Percentiles rank a stretch among this genome's conserved stretches.
Conservation (phyloP, 192 early-diverging fungal genomes). For the Coemansia sp. region DNA sequence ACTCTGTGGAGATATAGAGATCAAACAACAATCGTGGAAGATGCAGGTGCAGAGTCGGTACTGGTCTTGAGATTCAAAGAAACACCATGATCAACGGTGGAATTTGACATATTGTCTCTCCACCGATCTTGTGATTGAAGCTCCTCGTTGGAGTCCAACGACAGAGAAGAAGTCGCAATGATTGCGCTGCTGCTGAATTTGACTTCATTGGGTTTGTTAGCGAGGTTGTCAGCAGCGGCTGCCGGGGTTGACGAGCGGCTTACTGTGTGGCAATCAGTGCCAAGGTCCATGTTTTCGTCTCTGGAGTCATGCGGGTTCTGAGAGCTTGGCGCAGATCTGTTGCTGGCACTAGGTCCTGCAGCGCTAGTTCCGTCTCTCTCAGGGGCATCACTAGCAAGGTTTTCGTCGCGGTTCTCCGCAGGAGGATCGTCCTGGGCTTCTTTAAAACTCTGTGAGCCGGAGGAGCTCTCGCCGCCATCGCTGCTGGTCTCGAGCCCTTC, state of each 20-base stretch:
- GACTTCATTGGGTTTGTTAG: constrained; percentile 3
- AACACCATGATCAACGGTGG: constrained; percentile 6
- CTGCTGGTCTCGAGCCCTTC: constrained; percentile 13
- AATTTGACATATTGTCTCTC: constrained; percentile 18
- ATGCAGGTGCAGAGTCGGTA: background rate
- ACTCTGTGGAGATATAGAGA: background rate
- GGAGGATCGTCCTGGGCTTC: constrained; percentile 26
- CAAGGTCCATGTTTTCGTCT: constrained; percentile 61
- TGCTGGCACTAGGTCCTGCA: constrained; percentile 1
- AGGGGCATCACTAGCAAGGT: background rate
- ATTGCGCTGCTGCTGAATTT: constrained; percentile 15
- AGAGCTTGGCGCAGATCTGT: background rate
- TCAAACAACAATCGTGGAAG: background rate
- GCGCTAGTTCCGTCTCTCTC: background rate
- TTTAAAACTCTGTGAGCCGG: constrained; percentile 41
- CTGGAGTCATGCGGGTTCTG: constrained; percentile 32
- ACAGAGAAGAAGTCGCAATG: constrained; percentile 9
- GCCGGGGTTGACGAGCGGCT: constrained; percentile 30
- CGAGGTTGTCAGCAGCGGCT: constrained; percentile 8
- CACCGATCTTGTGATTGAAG: constrained; percentile 23
- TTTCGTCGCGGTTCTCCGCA: background rate
- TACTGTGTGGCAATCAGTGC: constrained; percentile 66
- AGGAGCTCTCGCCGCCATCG: constrained; percentile 13
- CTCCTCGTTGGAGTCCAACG: background rate
- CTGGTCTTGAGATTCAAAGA: background rate